phyloP scores from a whole-genome alignment of 2,329 filamentous ascomycete genomes.

The Fusarium pilosicola region DNA sequence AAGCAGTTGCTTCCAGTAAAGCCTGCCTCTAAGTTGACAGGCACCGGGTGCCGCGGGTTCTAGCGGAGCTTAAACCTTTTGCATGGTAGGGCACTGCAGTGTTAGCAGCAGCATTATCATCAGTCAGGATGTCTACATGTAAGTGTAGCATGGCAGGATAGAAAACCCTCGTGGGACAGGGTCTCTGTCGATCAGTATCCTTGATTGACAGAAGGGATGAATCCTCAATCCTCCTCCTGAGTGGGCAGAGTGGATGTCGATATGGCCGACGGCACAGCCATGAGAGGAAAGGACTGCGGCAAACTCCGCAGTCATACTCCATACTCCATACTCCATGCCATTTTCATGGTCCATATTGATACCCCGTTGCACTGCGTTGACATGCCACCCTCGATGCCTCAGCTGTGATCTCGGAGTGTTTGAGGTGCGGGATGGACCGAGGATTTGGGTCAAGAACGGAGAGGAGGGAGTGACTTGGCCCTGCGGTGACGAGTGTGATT shows the following conservation, averaged over 20 bases:
- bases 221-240: slow-evolving; percentile 5
- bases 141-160: slow-evolving; percentile 19
- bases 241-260: slow-evolving; percentile 19
- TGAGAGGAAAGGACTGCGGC: slow-evolving; percentile 21
- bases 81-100: neutral
- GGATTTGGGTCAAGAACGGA: slow-evolving; percentile 22
- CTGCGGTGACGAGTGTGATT: slow-evolving; percentile 12
- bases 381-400: slow-evolving; percentile 20
- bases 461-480: slow-evolving; percentile 13
- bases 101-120: neutral
- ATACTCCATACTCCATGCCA: neutral
- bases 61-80: slow-evolving; percentile 29
- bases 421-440: slow-evolving; percentile 33
- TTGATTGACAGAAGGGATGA: slow-evolving; percentile 33
- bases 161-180: slow-evolving; percentile 35
- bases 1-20: slow-evolving; percentile 26
- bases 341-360: neutral
- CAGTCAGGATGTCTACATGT: neutral
- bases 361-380: slow-evolving; percentile 4
- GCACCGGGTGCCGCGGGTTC: slow-evolving; percentile 14
- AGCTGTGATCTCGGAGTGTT: slow-evolving; percentile 29
- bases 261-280: slow-evolving; percentile 26
- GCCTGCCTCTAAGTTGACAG: slow-evolving; percentile 10
- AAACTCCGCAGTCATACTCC: slow-evolving; percentile 6
- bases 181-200: slow-evolving; percentile 33